Base-by-base conservation (phyloP, 1,284 basidiomycete species). In the Ustilago esculenta region DNA sequence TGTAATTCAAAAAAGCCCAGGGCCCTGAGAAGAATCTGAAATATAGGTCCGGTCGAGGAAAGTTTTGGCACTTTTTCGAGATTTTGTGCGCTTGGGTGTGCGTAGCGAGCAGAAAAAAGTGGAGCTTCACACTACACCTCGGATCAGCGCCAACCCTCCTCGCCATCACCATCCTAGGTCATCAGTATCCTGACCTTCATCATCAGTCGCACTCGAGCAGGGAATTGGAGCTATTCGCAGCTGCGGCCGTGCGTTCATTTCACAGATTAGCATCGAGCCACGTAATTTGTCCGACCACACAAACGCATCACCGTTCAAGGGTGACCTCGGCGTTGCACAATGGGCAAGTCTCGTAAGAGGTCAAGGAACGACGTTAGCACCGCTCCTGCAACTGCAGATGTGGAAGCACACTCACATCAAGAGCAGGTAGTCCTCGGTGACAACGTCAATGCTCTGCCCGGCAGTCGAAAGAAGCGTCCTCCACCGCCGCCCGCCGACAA, bases 401-500 rank as follows among this genome's bases (percentile, higher is more conserved):
- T 3, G n/a, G 40, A 36, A 3, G 27, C 42, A 11, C 53, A 47
- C 4, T 1, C 29, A 6, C 2, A 23, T 10, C 27, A 44, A 45
- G 30, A n/a, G 34, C 43, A 24, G 37, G 15, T 15, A 9, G 50
- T 65, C n/a, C 41, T 65, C n/a, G 61, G 54, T 10, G 61, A 53
- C 33, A 49, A 50, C n/a, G 7, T 18, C 30, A 43, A 35, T 25
- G 18, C 49, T 23, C 20, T 64, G 8, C 45, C 67, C 15, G 60
- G 67, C 21, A 64, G 67, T 25, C 52, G 52, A 27, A 70, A 64
- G 39, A 64, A 65, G 45, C 54, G 60, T 14, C 40, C 67, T 7
- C 67, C 67, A 5, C 60, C 67, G 20, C 60, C 60, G 18, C 67
- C 67, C 2, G 60, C 60, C 15, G 48, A 52, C 33, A 56, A 59